phyloP scores from a whole-genome alignment of 352 stramenopile genomes.

The Phytopythium aichiense region DNA sequence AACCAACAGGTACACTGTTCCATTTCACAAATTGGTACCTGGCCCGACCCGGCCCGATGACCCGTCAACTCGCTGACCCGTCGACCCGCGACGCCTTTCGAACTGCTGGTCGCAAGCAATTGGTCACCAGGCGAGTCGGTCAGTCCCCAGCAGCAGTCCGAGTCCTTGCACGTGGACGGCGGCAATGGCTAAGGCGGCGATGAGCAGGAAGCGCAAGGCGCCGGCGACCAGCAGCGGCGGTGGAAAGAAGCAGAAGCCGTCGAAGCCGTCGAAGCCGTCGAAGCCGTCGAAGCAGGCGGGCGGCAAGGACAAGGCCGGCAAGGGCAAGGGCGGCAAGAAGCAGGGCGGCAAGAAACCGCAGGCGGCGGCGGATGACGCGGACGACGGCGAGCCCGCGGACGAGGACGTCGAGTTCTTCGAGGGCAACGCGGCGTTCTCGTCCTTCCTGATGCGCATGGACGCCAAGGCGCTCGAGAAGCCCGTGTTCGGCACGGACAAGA shows the following conservation, averaged over 20 bases:
- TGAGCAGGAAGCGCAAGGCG: slow-evolving; percentile 40
- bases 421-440: slow-evolving; percentile 60
- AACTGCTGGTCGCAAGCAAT: not conserved
- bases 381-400: slow-evolving; percentile 64
- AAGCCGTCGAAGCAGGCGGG: not conserved
- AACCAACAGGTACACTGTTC: no score
- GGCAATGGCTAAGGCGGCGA: slow-evolving; percentile 20
- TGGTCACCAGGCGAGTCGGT: not conserved
- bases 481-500: slow-evolving; percentile 30
- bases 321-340: slow-evolving; percentile 10
- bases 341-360: slow-evolving; percentile 8
- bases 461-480: slow-evolving; percentile 52
- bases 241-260: slow-evolving; percentile 39
- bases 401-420: slow-evolving; percentile 81
- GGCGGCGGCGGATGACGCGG: slow-evolving; percentile 30
- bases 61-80: no score
- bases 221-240: slow-evolving; percentile 11
- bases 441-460: slow-evolving; percentile 82
- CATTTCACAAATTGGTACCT: no score
- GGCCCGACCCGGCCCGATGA: no score
- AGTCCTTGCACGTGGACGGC: not conserved
- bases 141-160: not conserved
- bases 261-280: not conserved
- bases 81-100: not conserved
- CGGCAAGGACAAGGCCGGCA: slow-evolving; percentile 11